Conservation (phyloP, 805 yeast genomes). For the Deakozyma indianensis region DNA sequence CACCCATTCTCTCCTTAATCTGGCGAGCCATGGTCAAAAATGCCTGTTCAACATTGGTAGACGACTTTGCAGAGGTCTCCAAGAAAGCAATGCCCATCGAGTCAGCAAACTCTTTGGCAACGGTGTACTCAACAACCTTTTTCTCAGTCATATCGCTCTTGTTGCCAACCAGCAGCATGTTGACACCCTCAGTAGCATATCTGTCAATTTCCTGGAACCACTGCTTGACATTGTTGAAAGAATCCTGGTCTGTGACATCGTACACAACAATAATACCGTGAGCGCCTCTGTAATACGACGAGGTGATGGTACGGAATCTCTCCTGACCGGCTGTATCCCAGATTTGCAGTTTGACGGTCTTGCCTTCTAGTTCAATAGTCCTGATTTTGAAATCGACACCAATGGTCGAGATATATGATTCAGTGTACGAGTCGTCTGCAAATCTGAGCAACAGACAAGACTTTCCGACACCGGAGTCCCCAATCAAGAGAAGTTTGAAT, state of each 20-base stretch:
- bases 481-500: conserved; percentile 87
- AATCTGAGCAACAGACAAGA: conserved; percentile 89
- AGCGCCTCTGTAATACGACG: conserved; percentile 96
- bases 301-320: conserved; percentile 92
- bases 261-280: conserved; percentile 97
- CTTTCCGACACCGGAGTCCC: conserved; percentile 98
- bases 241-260: conserved; percentile 86
- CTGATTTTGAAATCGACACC: conserved; percentile 83
- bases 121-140: conserved; percentile 89
- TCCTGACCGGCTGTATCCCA: conserved; percentile 99
- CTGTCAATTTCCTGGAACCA: conserved; percentile 98
- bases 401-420: conserved; percentile 92
- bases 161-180: conserved; percentile 91
- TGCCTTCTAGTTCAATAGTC: conserved; percentile 75
- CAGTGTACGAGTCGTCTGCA: conserved; percentile 94
- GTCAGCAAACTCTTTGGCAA: conserved; percentile 96
- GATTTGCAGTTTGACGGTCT: conserved; percentile 91
- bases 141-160: conserved; percentile 89
- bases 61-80: conserved; percentile 90
- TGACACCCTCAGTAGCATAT: conserved; percentile 94
- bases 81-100: conserved; percentile 86
- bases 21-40: conserved; percentile 98
- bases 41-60: conserved; percentile 96
- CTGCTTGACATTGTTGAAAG: conserved; percentile 87
- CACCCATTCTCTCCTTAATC: conserved; percentile 81